Evolutionary conservation across 2,329 filamentous ascomycete genomes (phyloP), one percentile per base, ranked within the genome.

Genomic region (Ustulina deusta): DNA sequence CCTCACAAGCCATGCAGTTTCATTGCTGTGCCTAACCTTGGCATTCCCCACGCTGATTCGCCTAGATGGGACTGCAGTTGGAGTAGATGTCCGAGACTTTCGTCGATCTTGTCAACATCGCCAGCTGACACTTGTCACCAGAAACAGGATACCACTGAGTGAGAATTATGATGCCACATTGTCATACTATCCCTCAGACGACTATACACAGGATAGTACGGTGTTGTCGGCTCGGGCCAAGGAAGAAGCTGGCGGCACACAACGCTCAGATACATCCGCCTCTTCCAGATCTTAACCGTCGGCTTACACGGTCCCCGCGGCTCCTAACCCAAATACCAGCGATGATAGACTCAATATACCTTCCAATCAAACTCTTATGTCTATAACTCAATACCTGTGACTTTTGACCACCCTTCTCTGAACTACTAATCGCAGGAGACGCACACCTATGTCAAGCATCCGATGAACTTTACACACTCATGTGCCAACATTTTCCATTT

Each of bases 381-480:
- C 55, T 56, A 61, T 65, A 48, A 62, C 36, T 66, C 55, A 42
- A 32, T 66, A 64, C 15, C 61, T 73, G 70, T 70, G 66, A 73
- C 71, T 65, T 71, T 71, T 70, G 66, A 71, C 69, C 65, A 55
- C 57, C 59, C 69, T 64, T 55, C 65, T 68, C 68, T 68, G 51
- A 63, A 56, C 42, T 51, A 42, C 58, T 42, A 63, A 65, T 55
- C 68, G 27, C 63, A 66, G 68, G 61, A 42, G 70, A 71, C 65
- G 72, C 70, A 68, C 66, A 66, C 36, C 15, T 25, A 25, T 63
- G 22, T 56, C 60, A 59, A 58, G 51, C 52, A 63, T 66, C 63
- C 56, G 58, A 66, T 62, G 42, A 48, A 34, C n/a, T 34, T 51
- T 42, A 40, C 42, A 64, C 27, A 48, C 20, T 56, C 52, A 46